phyloP scores from a whole-genome alignment of 306 rosid genomes.

The Dryas alaskensis region DNA sequence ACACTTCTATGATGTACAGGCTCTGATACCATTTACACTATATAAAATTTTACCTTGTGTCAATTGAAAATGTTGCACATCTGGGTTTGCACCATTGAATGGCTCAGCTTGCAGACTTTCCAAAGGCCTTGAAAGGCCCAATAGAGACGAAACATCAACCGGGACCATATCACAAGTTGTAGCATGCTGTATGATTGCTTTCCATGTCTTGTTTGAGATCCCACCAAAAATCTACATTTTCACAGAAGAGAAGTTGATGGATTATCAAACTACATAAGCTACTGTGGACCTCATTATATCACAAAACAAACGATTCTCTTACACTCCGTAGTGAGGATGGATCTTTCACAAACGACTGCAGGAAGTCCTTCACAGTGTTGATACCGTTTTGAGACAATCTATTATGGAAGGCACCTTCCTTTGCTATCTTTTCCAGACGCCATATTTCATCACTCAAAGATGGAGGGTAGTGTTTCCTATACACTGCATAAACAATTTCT shows the following conservation, averaged over 20 bases:
- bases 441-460: constrained; percentile 46
- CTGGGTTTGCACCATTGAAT: constrained; percentile 24
- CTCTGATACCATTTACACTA: not conserved
- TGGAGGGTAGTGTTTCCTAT: constrained; percentile 62
- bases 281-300: not conserved
- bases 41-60: constrained; percentile 34
- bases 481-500: constrained; percentile 35
- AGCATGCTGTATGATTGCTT: constrained; percentile 49
- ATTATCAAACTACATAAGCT: constrained; percentile 2
- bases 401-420: constrained; percentile 37
- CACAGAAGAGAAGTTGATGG: not conserved
- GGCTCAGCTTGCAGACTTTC: constrained; percentile 27
- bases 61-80: constrained; percentile 20
- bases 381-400: constrained; percentile 31
- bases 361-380: constrained; percentile 40
- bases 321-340: constrained; percentile 35
- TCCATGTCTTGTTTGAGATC: constrained; percentile 41
- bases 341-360: constrained; percentile 32
- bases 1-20: no score
- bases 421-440: constrained; percentile 59
- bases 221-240: constrained; percentile 45
- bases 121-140: constrained; percentile 17
- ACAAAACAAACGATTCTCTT: constrained; percentile 14
- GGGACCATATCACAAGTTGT: constrained; percentile 30
- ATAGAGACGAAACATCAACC: constrained; percentile 17